These are phyloP conservation scores for Saccharomycopsis sp. DNA, from an alignment of 805 yeast species.

Conservation along the genomic window DNA sequence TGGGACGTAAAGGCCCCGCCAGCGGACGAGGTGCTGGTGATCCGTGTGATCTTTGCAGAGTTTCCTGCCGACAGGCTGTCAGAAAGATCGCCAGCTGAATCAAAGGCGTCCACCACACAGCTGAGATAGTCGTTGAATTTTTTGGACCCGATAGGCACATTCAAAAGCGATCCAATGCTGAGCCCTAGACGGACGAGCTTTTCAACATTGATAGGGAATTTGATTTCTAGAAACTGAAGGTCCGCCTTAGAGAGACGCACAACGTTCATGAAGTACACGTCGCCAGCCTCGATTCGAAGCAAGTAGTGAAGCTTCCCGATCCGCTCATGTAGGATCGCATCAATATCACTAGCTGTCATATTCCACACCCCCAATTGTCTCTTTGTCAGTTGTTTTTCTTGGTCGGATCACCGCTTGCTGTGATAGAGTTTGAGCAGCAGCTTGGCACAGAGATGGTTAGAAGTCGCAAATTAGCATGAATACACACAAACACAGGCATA, in stretches of 20 bases:
- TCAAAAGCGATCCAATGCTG: slow-evolving; percentile 13
- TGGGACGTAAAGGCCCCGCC: background rate
- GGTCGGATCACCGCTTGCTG: no score
- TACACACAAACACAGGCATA: no score
- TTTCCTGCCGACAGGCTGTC: slow-evolving; percentile 4
- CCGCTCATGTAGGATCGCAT: background rate
- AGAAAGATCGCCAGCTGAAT: background rate
- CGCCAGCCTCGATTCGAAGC: slow-evolving; percentile 3
- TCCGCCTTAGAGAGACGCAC: background rate
- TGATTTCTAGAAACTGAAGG: slow-evolving; percentile 1
- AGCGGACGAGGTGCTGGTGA: background rate
- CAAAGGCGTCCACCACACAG: background rate
- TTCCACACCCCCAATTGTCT: background rate
- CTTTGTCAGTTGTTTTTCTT: background rate
- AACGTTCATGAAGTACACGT: slow-evolving; percentile 8
- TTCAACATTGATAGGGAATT: slow-evolving; percentile 6
- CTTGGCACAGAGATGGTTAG: no score
- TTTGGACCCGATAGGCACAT: slow-evolving; percentile 5
- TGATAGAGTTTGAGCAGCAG: no score
- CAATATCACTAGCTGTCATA: background rate
- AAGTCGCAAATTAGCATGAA: no score
- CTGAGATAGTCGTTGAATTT: slow-evolving; percentile 8
- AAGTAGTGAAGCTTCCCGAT: background rate
- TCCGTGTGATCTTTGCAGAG: background rate
- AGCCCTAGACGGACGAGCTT: slow-evolving; percentile 9